Conservation (phyloP, 139 green algal genomes). For the Chlorella sp. region DNA sequence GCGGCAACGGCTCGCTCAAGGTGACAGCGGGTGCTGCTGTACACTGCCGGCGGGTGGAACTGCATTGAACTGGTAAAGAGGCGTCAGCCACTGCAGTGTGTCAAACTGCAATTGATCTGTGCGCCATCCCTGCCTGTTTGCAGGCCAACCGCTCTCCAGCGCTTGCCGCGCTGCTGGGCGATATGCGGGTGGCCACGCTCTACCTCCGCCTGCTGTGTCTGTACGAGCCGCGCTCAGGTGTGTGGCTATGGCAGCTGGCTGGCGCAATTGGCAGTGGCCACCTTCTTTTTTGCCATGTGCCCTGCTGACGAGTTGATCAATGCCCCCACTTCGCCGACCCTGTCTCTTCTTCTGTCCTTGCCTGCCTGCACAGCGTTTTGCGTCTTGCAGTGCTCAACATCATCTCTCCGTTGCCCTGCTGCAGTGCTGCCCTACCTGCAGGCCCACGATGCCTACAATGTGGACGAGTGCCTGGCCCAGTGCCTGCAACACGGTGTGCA, state of each 20-base stretch:
- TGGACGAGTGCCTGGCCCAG: conserved; percentile 66
- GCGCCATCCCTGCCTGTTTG: neutral
- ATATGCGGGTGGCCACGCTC: conserved; percentile 40
- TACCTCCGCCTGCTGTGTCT: conserved; percentile 67
- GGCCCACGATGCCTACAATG: conserved; percentile 57
- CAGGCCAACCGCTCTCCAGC: neutral
- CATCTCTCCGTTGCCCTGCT: neutral
- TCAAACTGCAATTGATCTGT: neutral
- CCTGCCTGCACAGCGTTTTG: too few relatives aligned
- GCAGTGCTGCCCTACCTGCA: conserved; percentile 72
- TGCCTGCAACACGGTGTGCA: conserved; percentile 55
- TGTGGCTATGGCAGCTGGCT: too few relatives aligned
- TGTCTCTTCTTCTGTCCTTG: too few relatives aligned
- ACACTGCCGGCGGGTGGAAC: too few relatives aligned
- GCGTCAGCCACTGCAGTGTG: too few relatives aligned
- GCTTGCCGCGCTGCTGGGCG: conserved; percentile 14
- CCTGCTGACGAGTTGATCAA: too few relatives aligned
- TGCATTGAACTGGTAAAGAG: too few relatives aligned
- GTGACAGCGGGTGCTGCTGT: neutral
- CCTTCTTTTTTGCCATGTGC: too few relatives aligned
- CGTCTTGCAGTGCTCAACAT: too few relatives aligned
- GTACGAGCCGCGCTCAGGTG: conserved; percentile 56
- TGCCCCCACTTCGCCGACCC: too few relatives aligned
- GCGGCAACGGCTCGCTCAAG: conserved; percentile 5
- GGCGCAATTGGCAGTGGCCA: too few relatives aligned